Base-by-base conservation (phyloP, 129 eudicot genomes). In the Arctium minus region DNA sequence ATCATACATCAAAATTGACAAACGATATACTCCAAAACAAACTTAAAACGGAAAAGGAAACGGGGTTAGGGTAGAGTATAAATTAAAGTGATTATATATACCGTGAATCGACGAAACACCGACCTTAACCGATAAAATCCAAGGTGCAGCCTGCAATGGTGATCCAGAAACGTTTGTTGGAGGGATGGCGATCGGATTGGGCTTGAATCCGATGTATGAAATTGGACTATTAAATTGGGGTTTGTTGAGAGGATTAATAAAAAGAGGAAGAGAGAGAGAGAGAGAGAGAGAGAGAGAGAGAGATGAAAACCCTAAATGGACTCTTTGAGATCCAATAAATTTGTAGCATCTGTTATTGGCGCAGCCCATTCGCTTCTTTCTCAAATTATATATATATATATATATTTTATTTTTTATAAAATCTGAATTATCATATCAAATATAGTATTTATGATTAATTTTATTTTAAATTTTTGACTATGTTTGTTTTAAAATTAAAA, bases 141-240 rank as follows among this genome's bases (percentile, higher is more conserved):
- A 33, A 82, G 80, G 22, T 30, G 73, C 64, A 81, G 86, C 72
- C 86, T 83, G 86, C 72, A 83, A 46, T 33, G 30, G 77, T 76
- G 86, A 83, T 83, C 81, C 82, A 83, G 86, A 77, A 77, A 13
- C 30, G 76, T 50, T 82, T 69, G 70, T 42, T 65, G 71, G 77
- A 76, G 77, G 77, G 62, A 76, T 22, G 72, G 46, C 64, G 82
- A 22, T 50, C 29, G 73, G 39, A 46, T 75, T 82, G 86, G 86
- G 86, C 86, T 82, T 82, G 32, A 75, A 81, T 39, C 72, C 72
- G 72, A 72, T 69, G 3, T 9, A 73, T 8, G 42, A 30, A 18
- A 83, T 69, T 83, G 86, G 81, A 76, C 81, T 69, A 33, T 48
- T 6, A 36, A 77, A 27, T 71, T 33, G 78, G 78, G 78, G 78